These are phyloP conservation scores for Diutina rugosa DNA, from an alignment of 1,139 yeast species.

Conservation along the genomic window DNA sequence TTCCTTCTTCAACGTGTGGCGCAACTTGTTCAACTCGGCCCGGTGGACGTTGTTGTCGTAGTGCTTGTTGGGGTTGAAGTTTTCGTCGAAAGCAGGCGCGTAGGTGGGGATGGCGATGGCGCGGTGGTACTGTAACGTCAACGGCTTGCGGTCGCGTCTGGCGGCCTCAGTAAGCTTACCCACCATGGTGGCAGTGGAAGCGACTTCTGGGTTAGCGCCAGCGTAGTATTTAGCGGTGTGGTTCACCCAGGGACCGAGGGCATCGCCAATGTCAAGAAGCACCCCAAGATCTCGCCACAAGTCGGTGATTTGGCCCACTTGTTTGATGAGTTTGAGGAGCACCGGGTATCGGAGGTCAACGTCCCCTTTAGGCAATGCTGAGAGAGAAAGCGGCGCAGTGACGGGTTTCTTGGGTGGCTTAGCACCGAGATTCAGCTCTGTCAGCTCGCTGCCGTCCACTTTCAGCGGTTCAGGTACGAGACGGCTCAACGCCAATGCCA, in stretches of 20 bases:
- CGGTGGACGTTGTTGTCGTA: constrained; percentile 75
- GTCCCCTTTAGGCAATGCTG: not conserved
- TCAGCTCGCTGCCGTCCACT: not conserved
- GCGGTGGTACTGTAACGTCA: constrained; percentile 76
- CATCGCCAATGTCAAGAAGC: constrained; percentile 41
- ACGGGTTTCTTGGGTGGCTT: not conserved
- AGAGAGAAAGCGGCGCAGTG: not conserved
- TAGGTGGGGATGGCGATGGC: constrained; percentile 75
- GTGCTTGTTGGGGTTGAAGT: constrained; percentile 90
- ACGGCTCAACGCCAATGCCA: constrained; percentile 29
- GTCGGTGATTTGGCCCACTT: constrained; percentile 17
- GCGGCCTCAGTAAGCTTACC: constrained; percentile 29
- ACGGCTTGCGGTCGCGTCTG: constrained; percentile 46
- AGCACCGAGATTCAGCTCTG: not conserved
- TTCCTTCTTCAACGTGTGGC: constrained; percentile 51
- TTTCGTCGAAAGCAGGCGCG: constrained; percentile 90
- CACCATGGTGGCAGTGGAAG: constrained; percentile 34
- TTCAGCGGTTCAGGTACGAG: not conserved
- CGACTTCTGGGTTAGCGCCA: constrained; percentile 11
- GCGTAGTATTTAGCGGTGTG: constrained; percentile 27
- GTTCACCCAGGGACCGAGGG: constrained; percentile 23
- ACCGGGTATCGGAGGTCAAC: not conserved
- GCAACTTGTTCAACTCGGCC: constrained; percentile 73
- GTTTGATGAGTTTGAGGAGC: constrained; percentile 9
- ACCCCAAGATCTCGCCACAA: constrained; percentile 60